phyloP scores from a whole-genome alignment of 2,329 filamentous ascomycete genomes.

The Alternaria metachromatica region DNA sequence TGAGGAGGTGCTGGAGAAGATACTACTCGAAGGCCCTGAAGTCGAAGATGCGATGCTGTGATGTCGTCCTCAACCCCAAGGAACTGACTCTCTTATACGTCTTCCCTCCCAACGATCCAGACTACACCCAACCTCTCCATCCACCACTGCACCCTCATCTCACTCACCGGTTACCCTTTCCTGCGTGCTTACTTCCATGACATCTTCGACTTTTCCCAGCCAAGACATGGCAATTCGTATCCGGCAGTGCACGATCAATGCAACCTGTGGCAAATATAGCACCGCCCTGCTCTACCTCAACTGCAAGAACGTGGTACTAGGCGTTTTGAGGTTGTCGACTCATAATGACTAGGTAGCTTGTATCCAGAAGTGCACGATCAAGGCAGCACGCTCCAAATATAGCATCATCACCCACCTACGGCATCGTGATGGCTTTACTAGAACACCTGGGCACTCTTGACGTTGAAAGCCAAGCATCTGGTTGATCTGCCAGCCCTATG shows the following conservation, averaged over 20 bases:
- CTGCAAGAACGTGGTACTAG: neutral
- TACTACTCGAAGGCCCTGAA: neutral
- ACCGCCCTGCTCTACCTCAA: neutral
- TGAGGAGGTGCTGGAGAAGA: neutral
- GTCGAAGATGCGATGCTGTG: neutral
- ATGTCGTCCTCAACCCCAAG: neutral
- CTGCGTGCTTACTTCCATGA: slow-evolving; percentile 5
- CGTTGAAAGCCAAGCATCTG: neutral
- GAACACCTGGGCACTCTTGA: neutral
- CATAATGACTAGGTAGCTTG: neutral
- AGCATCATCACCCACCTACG: neutral
- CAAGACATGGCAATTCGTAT: neutral
- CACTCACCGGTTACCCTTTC: neutral
- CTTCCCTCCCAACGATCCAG: neutral
- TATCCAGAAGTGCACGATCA: neutral
- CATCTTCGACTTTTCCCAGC: slow-evolving; percentile 7
- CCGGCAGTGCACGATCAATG: neutral
- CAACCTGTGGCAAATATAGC: neutral
- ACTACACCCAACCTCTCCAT: neutral
- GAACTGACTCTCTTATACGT: neutral
- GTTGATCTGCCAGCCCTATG: neutral
- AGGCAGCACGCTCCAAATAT: neutral
- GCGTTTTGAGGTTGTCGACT: neutral
- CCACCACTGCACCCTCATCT: neutral
- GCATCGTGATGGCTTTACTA: neutral